phyloP scores from a whole-genome alignment of 1,284 basidiomycete species.

The Polyporus tsugae region DNA sequence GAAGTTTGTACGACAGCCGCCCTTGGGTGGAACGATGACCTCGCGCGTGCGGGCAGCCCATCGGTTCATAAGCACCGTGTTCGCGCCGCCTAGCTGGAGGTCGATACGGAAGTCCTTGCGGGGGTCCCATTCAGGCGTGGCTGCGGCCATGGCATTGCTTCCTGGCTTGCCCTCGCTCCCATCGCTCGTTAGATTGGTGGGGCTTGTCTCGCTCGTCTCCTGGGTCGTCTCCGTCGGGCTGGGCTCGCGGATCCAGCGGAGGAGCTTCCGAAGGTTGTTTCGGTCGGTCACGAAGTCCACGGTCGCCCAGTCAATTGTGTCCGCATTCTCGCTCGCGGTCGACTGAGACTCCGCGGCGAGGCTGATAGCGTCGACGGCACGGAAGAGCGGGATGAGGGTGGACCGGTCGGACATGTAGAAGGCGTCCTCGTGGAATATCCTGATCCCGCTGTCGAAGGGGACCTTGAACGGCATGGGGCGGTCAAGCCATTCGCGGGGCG shows the following conservation, averaged over 20 bases:
- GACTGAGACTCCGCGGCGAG: slow-evolving; percentile 33
- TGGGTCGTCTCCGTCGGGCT: background rate
- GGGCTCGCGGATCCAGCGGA: slow-evolving; percentile 48
- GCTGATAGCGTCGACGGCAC: slow-evolving; percentile 53
- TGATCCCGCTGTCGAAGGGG: slow-evolving; percentile 52
- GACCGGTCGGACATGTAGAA: slow-evolving; percentile 50
- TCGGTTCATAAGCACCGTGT: slow-evolving; percentile 61
- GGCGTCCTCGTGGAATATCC: slow-evolving; percentile 61
- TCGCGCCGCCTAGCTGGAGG: slow-evolving; percentile 57
- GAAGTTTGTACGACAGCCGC: slow-evolving; percentile 23
- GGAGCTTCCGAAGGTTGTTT: slow-evolving; percentile 64
- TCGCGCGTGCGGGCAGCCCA: slow-evolving; percentile 23
- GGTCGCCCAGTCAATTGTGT: slow-evolving; percentile 52
- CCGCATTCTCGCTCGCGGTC: background rate
- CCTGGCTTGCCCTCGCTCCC: slow-evolving; percentile 8
- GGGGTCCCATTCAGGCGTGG: slow-evolving; percentile 19
- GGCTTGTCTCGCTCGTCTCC: background rate
- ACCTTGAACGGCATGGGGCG: slow-evolving; percentile 54
- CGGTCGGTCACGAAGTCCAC: slow-evolving; percentile 67
- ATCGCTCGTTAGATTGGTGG: background rate
- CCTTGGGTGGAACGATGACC: slow-evolving; percentile 19
- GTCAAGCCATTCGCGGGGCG: slow-evolving; percentile 60
- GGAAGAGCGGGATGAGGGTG: slow-evolving; percentile 55
- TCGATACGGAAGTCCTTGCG: slow-evolving; percentile 64
- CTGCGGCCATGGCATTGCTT: background rate